Conservation (phyloP, 164 flowering plant genomes). For the Amborella trichopoda region DNA sequence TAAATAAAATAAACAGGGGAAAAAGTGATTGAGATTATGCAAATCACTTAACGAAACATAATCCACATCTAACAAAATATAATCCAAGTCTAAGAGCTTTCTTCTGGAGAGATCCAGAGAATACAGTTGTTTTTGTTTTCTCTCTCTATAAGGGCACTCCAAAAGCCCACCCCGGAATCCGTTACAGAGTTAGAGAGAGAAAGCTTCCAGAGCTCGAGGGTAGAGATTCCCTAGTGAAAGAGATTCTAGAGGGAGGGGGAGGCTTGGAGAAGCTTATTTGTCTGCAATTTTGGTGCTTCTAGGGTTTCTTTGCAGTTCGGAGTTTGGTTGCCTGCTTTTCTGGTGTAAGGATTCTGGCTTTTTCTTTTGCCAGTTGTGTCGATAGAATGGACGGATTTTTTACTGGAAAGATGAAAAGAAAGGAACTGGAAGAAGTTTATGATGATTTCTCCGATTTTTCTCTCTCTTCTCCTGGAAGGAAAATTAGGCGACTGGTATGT, state of each 20-base stretch:
- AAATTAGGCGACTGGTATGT: slow-evolving; percentile 70
- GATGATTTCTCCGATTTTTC: slow-evolving; percentile 80
- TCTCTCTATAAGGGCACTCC: neutral
- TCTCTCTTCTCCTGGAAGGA: slow-evolving; percentile 72
- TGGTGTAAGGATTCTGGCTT: neutral
- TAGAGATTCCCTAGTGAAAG: neutral
- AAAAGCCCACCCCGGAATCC: neutral
- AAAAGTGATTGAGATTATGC: too few relatives aligned
- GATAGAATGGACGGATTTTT: slow-evolving; percentile 10
- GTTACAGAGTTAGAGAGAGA: neutral
- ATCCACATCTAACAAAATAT: too few relatives aligned
- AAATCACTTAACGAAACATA: too few relatives aligned
- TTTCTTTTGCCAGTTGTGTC: neutral
- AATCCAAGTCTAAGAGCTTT: too few relatives aligned
- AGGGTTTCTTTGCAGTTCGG: neutral
- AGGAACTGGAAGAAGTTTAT: slow-evolving; percentile 48
- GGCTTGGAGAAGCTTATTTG: neutral
- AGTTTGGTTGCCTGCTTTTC: neutral
- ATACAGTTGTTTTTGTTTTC: too few relatives aligned
- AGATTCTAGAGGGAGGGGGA: slow-evolving; percentile 1
- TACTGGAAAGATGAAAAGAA: slow-evolving; percentile 49
- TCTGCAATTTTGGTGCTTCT: neutral
- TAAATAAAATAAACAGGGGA: too few relatives aligned
- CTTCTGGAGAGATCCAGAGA: too few relatives aligned
- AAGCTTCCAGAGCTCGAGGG: neutral